Evolutionary conservation across 2,329 filamentous ascomycete genomes (phyloP).

Genomic region (Neopestalotiopsis sp.): DNA sequence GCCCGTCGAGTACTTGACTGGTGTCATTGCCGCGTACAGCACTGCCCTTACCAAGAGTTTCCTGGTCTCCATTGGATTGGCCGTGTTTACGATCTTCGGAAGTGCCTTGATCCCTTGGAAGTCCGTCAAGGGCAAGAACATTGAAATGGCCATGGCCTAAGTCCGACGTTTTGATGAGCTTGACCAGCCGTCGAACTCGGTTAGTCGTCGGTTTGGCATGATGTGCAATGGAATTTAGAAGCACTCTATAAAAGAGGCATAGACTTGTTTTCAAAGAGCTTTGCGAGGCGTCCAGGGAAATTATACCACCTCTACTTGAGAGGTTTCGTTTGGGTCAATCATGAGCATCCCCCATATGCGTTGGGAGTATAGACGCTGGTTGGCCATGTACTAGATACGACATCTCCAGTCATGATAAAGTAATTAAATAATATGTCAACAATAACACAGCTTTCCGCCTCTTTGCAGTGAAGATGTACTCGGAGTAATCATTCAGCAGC

Average conservation of each 20-base stretch:
- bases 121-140: conserved; percentile 61
- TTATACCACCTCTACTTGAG: not conserved
- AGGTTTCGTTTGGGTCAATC: conserved; percentile 2
- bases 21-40: conserved; percentile 48
- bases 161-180: not conserved
- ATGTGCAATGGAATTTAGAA: not conserved
- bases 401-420: conserved; percentile 4
- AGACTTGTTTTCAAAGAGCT: not conserved
- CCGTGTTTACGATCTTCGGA: conserved; percentile 48
- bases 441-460: not conserved
- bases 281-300: conserved; percentile 4
- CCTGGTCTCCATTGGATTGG: conserved; percentile 48
- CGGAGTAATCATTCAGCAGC: not conserved
- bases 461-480: not conserved
- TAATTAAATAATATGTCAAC: not conserved
- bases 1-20: conserved; percentile 34
- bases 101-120: conserved; percentile 55
- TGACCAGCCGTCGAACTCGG: not conserved
- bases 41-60: conserved; percentile 48
- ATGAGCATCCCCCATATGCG: not conserved
- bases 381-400: conserved; percentile 9
- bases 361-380: not conserved
- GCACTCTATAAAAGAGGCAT: not conserved
- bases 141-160: conserved; percentile 26
- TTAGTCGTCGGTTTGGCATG: not conserved